phyloP scores from a whole-genome alignment of 208 protist species.

The Leptomonas seymouri region DNA sequence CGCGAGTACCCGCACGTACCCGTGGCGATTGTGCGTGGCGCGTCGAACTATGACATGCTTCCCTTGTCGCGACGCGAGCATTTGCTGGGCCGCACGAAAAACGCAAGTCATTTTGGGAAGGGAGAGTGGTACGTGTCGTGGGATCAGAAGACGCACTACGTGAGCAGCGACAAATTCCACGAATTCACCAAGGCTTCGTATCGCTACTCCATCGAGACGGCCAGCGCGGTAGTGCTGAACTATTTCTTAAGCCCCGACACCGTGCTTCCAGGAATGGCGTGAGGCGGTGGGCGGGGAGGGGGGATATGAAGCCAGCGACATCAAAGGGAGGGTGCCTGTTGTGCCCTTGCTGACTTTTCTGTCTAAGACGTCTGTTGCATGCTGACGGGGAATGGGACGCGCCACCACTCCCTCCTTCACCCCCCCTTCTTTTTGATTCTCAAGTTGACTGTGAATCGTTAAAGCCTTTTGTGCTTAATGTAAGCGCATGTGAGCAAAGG shows the following conservation, averaged over 20 bases:
- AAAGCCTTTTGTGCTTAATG: no score
- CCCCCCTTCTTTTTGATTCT: background rate
- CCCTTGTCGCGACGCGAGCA: conserved; percentile 39
- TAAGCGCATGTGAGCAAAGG: no score
- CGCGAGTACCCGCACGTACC: conserved; percentile 45
- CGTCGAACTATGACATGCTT: conserved; percentile 60
- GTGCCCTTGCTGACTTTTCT: no score
- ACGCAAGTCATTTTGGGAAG: conserved; percentile 3
- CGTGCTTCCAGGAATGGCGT: conserved; percentile 26
- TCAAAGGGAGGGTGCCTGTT: background rate
- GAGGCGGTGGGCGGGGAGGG: background rate
- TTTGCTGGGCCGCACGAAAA: conserved; percentile 19
- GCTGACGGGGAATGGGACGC: no score
- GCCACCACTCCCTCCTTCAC: no score
- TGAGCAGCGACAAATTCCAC: conserved; percentile 43
- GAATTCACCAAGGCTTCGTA: conserved; percentile 39
- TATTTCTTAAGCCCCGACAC: conserved; percentile 48
- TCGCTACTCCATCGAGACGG: conserved; percentile 62
- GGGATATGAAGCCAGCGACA: background rate
- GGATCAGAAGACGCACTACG: conserved; percentile 54
- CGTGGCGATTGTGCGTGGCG: conserved; percentile 56
- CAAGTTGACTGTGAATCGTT: background rate
- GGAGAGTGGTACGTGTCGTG: conserved; percentile 40
- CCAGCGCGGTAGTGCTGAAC: conserved; percentile 60
- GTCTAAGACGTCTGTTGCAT: no score